These are phyloP conservation scores for Paramecium sonneborni DNA, from an alignment of 73 alveolate genomes.

Conservation along the genomic window DNA sequence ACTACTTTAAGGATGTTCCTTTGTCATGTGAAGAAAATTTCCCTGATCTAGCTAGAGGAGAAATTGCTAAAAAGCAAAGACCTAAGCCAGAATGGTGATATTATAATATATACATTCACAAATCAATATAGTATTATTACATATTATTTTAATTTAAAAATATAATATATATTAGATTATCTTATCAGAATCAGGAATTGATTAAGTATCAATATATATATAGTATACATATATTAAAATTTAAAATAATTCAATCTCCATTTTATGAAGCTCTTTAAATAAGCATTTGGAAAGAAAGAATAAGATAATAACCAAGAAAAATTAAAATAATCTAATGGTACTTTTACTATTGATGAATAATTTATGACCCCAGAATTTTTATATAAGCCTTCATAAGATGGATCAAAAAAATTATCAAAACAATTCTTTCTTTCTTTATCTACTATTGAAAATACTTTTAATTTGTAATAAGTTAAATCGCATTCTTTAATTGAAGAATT, in stretches of 20 bases:
- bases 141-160: no score
- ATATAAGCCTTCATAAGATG: not conserved
- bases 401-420: not conserved
- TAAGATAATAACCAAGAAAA: not conserved
- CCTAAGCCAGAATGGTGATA: conserved; percentile 40
- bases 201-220: not conserved
- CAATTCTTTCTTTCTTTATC: conserved; percentile 4
- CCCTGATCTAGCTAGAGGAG: conserved; percentile 69
- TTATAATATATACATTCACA: not conserved
- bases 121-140: not conserved
- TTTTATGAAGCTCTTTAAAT: conserved; percentile 11
- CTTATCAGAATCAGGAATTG: not conserved
- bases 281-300: conserved; percentile 18
- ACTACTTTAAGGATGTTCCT: conserved; percentile 67
- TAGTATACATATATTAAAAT: not conserved
- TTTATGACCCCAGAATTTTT: conserved; percentile 48
- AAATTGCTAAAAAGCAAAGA: conserved; percentile 65
- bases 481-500: not conserved
- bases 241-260: not conserved
- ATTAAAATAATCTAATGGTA: not conserved
- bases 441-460: not conserved
- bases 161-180: not conserved
- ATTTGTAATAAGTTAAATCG: not conserved
- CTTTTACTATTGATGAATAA: conserved; percentile 38
- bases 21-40: conserved; percentile 67